Conservation (phyloP, 306 rosid genomes). For the Dryas drummondii region DNA sequence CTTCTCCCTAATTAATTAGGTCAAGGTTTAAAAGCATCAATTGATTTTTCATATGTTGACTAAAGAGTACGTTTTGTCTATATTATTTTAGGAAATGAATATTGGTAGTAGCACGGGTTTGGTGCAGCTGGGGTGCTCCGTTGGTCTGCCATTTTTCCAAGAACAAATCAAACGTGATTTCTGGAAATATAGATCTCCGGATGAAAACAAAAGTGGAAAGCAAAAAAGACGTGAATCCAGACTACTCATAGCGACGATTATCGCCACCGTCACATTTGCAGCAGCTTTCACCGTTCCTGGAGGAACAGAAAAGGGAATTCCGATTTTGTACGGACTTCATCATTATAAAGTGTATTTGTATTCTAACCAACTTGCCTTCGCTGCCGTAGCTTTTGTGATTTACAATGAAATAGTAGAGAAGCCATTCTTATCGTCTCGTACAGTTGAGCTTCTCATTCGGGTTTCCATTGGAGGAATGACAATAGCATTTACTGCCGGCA, state of each 20-base stretch:
- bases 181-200: neutral
- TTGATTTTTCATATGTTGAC: too few species aligned
- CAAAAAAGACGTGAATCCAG: neutral
- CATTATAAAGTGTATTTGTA: too few species aligned
- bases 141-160: slow-evolving; percentile 1
- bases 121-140: slow-evolving; percentile 4
- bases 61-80: too few species aligned
- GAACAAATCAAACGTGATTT: neutral
- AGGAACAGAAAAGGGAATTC: neutral
- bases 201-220: too few species aligned
- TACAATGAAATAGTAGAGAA: neutral
- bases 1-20: too few species aligned
- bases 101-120: neutral
- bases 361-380: neutral
- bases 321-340: neutral
- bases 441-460: neutral
- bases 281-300: neutral
- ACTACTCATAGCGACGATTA: neutral
- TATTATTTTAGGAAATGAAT: neutral
- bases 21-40: too few species aligned
- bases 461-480: neutral
- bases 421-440: too few species aligned
- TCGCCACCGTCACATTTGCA: neutral
- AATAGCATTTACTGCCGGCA: neutral
- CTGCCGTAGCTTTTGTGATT: neutral